Evolutionary conservation across 176 grass and related monocot species (phyloP), one percentile per base, ranked within the genome.

Genomic region (Sorghum bicolor): DNA sequence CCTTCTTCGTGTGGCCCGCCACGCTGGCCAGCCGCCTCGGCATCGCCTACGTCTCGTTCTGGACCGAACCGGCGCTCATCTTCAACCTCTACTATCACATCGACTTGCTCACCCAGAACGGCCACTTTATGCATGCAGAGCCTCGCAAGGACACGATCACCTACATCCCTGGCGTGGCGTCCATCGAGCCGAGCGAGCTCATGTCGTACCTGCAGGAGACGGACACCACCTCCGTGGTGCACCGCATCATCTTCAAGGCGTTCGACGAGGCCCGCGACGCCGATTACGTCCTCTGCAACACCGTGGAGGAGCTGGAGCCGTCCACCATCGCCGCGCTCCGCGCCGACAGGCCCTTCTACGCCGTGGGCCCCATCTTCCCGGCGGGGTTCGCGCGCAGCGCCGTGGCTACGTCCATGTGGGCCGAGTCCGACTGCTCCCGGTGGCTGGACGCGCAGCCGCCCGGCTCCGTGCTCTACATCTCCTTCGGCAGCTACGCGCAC

Each of bases 401-500:
- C 22, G 89, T 97, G 10, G 81, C 91, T 14, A 91, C 87, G 26
- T 94, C 89, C 82, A 80, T 97, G 62, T 91, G 91, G 89, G 69
- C 82, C 0, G 89, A 92, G 78, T 91, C 84, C 4, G 91, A 94
- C 82, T 97, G 91, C 85, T 88, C 77, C 2, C 63, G 65, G 3
- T 97, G 94, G 94, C 91, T 97, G 2, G 64, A 11, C 40, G 77
- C 75, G n/a, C 80, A 87, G 48, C 71, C 87, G 4, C 20, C 71
- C 0, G 14, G 45, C 2, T 97, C 94, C 34, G 94, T 97, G 8
- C 77, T 97, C 19, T 97, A 97, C 77, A 57, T 90, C 57, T 97
- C 94, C 20, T 97, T 97, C 65, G 94, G 94, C 40, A 97, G 91
- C 89, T 86, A 88, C 73, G 84, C 87, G 30, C 91, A 90, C 50